Evolutionary conservation across 2,329 filamentous ascomycete genomes (phyloP).

Genomic region (Apiospora kogelbergensis): DNA sequence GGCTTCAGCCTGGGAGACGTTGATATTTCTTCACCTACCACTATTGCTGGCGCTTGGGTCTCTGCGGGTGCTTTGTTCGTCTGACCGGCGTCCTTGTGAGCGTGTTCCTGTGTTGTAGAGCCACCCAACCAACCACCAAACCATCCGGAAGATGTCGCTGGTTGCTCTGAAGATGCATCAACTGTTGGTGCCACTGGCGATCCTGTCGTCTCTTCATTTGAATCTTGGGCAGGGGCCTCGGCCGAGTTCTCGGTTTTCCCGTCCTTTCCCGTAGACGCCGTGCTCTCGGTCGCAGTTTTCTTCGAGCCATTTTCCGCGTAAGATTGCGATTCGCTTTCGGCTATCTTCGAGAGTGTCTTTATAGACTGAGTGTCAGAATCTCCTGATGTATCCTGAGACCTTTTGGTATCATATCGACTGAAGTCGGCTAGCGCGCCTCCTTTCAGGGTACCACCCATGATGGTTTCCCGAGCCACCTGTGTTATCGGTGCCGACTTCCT

Average conservation of each 20-base stretch:
- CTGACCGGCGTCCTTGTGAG: not conserved
- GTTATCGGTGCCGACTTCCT: slow-evolving; percentile 54
- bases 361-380: slow-evolving; percentile 32
- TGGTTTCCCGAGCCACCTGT: slow-evolving; percentile 60
- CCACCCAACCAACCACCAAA: slow-evolving; percentile 6
- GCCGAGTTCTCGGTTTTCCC: not conserved
- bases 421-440: slow-evolving; percentile 48
- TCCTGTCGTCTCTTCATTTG: not conserved
- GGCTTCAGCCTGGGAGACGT: slow-evolving; percentile 11
- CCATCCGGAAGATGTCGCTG: not conserved
- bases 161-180: slow-evolving; percentile 15
- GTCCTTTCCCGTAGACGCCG: not conserved
- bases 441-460: slow-evolving; percentile 55
- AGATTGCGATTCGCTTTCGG: slow-evolving; percentile 17
- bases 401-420: slow-evolving; percentile 50
- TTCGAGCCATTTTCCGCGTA: not conserved
- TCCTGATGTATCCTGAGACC: slow-evolving; percentile 29
- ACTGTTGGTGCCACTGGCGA: not conserved
- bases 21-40: not conserved
- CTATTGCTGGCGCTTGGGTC: not conserved
- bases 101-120: not conserved
- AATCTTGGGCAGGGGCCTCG: not conserved
- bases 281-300: not conserved
- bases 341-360: slow-evolving; percentile 25
- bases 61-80: not conserved